phyloP scores from a whole-genome alignment of 1,284 basidiomycete genomes.

The Inonotus hispidus region DNA sequence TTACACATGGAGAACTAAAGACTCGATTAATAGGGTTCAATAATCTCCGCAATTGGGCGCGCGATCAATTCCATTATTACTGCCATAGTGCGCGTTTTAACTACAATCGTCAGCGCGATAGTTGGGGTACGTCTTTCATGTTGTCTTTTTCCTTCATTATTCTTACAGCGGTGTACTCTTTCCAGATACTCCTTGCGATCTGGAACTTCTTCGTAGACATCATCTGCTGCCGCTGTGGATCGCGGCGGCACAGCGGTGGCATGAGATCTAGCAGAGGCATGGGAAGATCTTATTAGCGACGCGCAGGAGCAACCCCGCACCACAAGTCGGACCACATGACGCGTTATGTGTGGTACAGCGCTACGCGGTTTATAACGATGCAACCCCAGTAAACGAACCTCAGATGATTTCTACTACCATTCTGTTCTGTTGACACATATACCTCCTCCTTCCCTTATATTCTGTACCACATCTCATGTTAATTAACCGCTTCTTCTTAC shows the following conservation, averaged over 20 bases:
- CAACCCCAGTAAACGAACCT: no score
- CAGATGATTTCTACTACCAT: no score
- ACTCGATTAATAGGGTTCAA: conserved; percentile 40
- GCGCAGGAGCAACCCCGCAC: not conserved
- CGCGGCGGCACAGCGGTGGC: not conserved
- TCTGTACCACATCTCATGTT: no score
- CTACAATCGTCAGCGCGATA: conserved; percentile 52
- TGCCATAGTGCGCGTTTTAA: conserved; percentile 50
- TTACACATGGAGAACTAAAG: not conserved
- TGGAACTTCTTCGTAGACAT: conserved; percentile 57
- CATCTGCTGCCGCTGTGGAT: conserved; percentile 54
- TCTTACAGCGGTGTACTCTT: not conserved
- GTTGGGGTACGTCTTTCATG: conserved; percentile 40
- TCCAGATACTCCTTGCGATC: conserved; percentile 53
- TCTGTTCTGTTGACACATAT: no score
- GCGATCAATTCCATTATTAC: conserved; percentile 52
- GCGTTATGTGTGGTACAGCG: not conserved
- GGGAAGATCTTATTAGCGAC: conserved; percentile 20
- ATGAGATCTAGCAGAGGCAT: no score
- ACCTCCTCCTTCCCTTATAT: no score
- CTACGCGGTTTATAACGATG: not conserved
- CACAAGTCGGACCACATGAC: not conserved
- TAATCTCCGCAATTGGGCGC: conserved; percentile 54
- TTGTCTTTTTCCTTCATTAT: not conserved
- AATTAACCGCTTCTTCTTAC: no score